Conservation (phyloP, 2,329 filamentous ascomycete species). For the Lasiodiplodia sp. region DNA sequence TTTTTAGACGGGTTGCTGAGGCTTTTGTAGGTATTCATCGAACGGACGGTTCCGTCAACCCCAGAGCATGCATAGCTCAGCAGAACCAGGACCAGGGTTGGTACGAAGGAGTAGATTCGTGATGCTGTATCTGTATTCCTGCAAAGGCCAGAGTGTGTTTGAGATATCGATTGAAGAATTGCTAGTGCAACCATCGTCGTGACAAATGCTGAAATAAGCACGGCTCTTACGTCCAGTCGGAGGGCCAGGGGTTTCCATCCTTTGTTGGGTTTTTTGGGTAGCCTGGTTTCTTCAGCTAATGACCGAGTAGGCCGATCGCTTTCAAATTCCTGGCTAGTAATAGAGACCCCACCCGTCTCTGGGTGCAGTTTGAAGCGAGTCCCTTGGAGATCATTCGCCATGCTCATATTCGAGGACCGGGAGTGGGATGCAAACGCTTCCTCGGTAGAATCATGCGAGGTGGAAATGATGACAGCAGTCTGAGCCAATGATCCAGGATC, state of each 20-base stretch:
- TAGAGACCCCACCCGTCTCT: neutral
- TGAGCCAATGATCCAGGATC: neutral
- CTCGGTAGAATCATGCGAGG: neutral
- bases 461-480: neutral
- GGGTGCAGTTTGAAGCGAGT: neutral
- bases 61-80: slow-evolving; percentile 1
- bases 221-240: neutral
- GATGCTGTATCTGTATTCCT: neutral
- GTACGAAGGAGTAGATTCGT: neutral
- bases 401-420: neutral
- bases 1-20: neutral
- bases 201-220: neutral
- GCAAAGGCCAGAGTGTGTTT: neutral
- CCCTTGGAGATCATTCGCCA: neutral
- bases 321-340: neutral
- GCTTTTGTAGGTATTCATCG: neutral
- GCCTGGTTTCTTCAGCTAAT: neutral
- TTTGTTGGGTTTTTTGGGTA: neutral
- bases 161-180: neutral
- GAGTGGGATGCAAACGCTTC: neutral
- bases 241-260: neutral
- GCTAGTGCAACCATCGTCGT: neutral
- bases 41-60: neutral
- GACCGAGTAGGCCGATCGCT: neutral
- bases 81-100: neutral